A percentile compares a stretch with the other conserved stretches of the same genome.
Evolutionary conservation across 1,139 yeast species (phyloP).

Genomic region (Suhomyces anneliseae): DNA sequence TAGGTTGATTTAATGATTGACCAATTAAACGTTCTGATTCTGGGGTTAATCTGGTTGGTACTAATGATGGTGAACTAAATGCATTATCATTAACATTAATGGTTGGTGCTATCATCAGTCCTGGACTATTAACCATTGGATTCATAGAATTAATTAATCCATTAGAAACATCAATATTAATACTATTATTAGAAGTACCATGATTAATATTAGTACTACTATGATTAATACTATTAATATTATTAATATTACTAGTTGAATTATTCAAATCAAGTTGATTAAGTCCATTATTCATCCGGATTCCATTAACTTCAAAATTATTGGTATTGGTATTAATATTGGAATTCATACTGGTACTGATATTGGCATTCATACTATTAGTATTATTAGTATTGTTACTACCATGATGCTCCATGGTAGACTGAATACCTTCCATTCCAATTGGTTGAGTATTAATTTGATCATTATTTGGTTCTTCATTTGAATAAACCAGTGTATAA

Average conservation of each 20-base stretch:
- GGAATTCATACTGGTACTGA: not conserved
- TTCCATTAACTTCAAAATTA: not conserved
- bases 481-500: conserved; percentile 23
- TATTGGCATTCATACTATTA: not conserved
- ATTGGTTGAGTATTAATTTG: conserved; percentile 14
- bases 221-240: too few species aligned
- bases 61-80: not conserved
- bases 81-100: not conserved
- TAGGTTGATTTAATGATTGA: not conserved
- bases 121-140: not conserved
- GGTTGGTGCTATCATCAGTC: not conserved
- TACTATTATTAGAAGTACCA: not conserved
- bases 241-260: too few species aligned
- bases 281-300: not conserved
- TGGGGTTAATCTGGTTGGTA: not conserved
- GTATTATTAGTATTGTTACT: not conserved
- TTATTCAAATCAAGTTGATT: too few species aligned
- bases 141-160: not conserved
- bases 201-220: too few species aligned
- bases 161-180: too few species aligned
- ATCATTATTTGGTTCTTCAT: conserved; percentile 13
- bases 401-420: not conserved
- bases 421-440: conserved; percentile 2
- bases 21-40: not conserved
- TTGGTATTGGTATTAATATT: too few species aligned